phyloP scores from a whole-genome alignment of 148 eudicot genomes.

The Rhododendron ferrugineum region DNA sequence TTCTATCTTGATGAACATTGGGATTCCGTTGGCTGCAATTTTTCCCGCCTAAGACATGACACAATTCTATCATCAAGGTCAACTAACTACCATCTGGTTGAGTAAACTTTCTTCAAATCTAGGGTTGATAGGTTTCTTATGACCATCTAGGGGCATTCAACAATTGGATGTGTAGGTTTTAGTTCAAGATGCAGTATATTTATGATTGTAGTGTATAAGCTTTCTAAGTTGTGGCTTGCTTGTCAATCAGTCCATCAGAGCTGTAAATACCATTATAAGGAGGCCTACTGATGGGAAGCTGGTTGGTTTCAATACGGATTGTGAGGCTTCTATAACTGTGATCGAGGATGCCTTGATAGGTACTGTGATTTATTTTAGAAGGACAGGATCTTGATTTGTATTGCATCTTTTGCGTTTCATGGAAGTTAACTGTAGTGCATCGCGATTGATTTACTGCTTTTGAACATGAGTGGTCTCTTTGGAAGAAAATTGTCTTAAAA shows the following conservation, averaged over 20 bases:
- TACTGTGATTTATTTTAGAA: conserved; percentile 7
- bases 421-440: not conserved
- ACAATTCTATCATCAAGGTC: not conserved
- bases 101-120: not conserved
- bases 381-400: not conserved
- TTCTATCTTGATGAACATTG: not conserved
- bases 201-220: not conserved
- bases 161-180: not conserved
- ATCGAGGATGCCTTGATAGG: conserved; percentile 45
- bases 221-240: not conserved
- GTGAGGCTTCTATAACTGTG: conserved; percentile 38
- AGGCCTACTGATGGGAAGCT: conserved; percentile 48
- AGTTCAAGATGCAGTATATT: not conserved
- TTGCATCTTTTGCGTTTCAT: not conserved
- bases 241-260: conserved; percentile 38
- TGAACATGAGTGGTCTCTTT: not conserved
- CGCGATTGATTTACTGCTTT: not conserved
- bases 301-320: conserved; percentile 48
- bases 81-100: not conserved
- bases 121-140: not conserved
- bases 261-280: conserved; percentile 42
- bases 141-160: not conserved
- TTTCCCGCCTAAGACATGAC: not conserved
- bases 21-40: not conserved
- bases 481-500: not conserved